Base-by-base conservation (phyloP, 148 eudicot genomes). In the Spergularia marina region DNA sequence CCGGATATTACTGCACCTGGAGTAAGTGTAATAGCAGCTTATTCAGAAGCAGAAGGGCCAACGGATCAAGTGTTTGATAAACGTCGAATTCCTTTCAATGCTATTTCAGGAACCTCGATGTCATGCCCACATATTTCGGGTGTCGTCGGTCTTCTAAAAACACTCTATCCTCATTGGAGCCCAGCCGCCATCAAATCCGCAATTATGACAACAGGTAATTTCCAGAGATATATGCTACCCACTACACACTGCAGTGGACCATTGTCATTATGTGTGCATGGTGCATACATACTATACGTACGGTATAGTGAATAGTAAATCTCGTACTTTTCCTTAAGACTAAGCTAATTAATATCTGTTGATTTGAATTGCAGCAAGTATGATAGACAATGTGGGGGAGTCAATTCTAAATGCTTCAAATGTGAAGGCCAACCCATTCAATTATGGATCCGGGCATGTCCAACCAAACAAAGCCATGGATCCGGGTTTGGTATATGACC, bases 1-100 rank as follows among this genome's bases (percentile, higher is more conserved):
- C 98, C 98, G 51, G 98, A 94, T 83, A 83, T 94, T 55, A 91
- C 93, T 13, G 98, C 97, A 36, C 98, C 98, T 3, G 98, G 98
- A 58, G 98, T 94, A 14, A 91, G 93, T 78, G 77, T 91, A 40
- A 87, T 94, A 75, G 97, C 97, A 51, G 98, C 98, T 55, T 94
- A 87, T 44, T 89, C 89, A 3, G 89, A 82, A 84, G 93, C 93
- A 30, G 80, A 86, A 73, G 96, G 97, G 55, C 98, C 97, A 67
- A 94, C 98, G 72, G 81, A 90, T 71, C 85, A 87, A 81, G 77
- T 68, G 72, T 94, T 84, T 61, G 98, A 94, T 52, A 86, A 79
- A 66, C 90, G 98, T 2, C 83, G 93, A 55, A 89, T 94, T 39
- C 56, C 70, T 30, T 91, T 80, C 66, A 91, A 94, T 77, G 81